Conservation (phyloP, 2,329 filamentous ascomycete genomes). For the Colletotrichum orchidophilum region DNA sequence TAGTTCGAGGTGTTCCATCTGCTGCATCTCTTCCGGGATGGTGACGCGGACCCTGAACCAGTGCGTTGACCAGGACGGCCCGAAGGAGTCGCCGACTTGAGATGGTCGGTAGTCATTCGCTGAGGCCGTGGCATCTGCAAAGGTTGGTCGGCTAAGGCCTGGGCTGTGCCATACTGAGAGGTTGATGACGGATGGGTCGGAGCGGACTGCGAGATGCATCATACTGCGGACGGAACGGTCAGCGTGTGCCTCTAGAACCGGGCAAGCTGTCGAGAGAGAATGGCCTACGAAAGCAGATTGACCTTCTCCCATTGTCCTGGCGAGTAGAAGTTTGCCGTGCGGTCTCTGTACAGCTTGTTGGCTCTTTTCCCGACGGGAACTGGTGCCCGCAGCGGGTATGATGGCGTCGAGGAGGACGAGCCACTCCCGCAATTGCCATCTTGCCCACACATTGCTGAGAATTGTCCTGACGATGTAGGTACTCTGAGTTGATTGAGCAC, state of each 20-base stretch:
- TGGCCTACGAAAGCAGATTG: constrained; percentile 34
- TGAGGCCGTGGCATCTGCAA: constrained; percentile 29
- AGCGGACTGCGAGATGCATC: constrained; percentile 32
- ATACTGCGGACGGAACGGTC: background rate
- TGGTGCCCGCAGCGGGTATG: constrained; percentile 23
- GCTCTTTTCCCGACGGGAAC: constrained; percentile 25
- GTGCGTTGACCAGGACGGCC: constrained; percentile 77
- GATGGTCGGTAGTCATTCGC: constrained; percentile 39
- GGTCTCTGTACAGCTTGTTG: constrained; percentile 34
- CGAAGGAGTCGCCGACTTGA: constrained; percentile 67
- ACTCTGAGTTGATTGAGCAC: background rate
- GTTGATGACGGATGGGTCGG: constrained; percentile 28
- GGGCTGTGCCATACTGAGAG: constrained; percentile 35
- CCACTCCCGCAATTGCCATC: background rate
- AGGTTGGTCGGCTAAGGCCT: constrained; percentile 31
- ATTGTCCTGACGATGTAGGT: too few relatives aligned
- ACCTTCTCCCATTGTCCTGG: constrained; percentile 38
- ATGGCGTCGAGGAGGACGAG: constrained; percentile 17
- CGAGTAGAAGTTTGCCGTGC: constrained; percentile 35
- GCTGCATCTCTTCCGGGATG: constrained; percentile 62
- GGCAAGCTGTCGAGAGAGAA: background rate
- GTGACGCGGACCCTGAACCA: constrained; percentile 72
- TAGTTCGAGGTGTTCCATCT: constrained; percentile 70
- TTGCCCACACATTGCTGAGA: constrained; percentile 15
- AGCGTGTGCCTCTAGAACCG: background rate